A percentile compares a stretch with the other conserved stretches of the same genome.
Conservation (phyloP, 2,329 filamentous ascomycete genomes). For the Lachnellula subtilissima region DNA sequence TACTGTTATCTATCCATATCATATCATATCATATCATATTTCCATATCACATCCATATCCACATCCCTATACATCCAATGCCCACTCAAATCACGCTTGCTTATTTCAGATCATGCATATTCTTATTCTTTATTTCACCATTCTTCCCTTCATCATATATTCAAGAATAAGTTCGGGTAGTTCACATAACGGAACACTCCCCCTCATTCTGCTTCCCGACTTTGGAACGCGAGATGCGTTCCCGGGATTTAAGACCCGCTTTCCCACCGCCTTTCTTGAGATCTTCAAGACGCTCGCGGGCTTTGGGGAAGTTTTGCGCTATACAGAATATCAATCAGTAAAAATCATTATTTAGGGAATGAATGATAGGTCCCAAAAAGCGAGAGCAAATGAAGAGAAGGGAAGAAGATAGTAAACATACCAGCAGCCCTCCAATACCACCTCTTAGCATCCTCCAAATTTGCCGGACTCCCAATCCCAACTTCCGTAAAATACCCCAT, state of each 20-base stretch:
- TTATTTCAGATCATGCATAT: too few relatives aligned
- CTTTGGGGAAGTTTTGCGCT: constrained; percentile 95
- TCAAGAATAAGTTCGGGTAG: not conserved
- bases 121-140: too few relatives aligned
- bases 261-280: constrained; percentile 75
- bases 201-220: constrained; percentile 81
- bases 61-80: too few relatives aligned
- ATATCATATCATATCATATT: too few relatives aligned
- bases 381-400: too few relatives aligned
- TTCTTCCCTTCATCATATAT: too few relatives aligned
- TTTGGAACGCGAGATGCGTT: constrained; percentile 76
- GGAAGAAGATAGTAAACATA: constrained; percentile 47
- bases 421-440: constrained; percentile 98
- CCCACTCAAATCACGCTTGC: too few relatives aligned
- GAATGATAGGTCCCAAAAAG: too few relatives aligned
- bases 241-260: constrained; percentile 63
- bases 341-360: too few relatives aligned
- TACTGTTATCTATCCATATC: too few relatives aligned
- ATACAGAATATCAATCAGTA: not conserved
- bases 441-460: constrained; percentile 89
- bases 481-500: constrained; percentile 98
- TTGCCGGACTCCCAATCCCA: constrained; percentile 81
- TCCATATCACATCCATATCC: too few relatives aligned
- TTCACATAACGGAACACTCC: constrained; percentile 79
- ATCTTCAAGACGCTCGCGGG: constrained; percentile 86